Percentiles rank a stretch among this genome's conserved stretches.
These are phyloP conservation scores for Plasmodium gonderi DNA, from an alignment of 169 alveolate species.

Conservation along the genomic window DNA sequence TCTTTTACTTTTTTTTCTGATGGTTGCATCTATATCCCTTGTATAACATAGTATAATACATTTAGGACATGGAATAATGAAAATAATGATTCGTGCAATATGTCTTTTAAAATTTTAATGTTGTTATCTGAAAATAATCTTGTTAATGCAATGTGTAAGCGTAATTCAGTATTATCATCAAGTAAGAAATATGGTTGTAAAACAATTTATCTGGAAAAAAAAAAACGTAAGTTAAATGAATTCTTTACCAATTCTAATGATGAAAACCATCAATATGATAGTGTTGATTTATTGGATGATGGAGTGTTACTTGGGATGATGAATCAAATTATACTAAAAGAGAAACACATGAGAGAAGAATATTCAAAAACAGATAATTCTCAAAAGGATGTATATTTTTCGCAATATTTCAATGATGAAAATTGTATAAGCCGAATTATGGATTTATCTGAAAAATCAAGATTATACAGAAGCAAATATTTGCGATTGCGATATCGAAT, in stretches of 20 bases:
- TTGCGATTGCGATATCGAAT: not conserved
- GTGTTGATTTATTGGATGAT: conserved; percentile 2
- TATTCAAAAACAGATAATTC: not conserved
- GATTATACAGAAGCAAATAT: conserved; percentile 2
- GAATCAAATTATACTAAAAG: conserved; percentile 11
- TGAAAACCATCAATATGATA: not conserved
- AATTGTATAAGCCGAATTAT: not conserved
- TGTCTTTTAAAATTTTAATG: not conserved
- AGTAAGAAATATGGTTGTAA: not conserved
- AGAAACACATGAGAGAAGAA: not conserved
- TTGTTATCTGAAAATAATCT: not conserved
- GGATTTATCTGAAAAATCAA: conserved; percentile 24
- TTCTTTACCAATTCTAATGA: not conserved
- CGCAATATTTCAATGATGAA: not conserved
- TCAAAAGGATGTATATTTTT: not conserved
- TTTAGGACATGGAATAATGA: not conserved
- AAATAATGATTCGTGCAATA: not conserved
- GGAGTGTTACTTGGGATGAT: not conserved
- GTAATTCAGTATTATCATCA: not conserved
- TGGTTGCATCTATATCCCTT: not conserved
- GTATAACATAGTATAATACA: not conserved
- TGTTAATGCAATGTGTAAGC: not conserved
- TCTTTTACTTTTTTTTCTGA: not conserved
- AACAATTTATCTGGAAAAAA: not conserved
- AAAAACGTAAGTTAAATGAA: not conserved